Percentiles rank a stretch among this genome's conserved stretches.
These are phyloP conservation scores for Fusarium camptoceras DNA, from an alignment of 2,329 filamentous ascomycete genomes.

Conservation along the genomic window DNA sequence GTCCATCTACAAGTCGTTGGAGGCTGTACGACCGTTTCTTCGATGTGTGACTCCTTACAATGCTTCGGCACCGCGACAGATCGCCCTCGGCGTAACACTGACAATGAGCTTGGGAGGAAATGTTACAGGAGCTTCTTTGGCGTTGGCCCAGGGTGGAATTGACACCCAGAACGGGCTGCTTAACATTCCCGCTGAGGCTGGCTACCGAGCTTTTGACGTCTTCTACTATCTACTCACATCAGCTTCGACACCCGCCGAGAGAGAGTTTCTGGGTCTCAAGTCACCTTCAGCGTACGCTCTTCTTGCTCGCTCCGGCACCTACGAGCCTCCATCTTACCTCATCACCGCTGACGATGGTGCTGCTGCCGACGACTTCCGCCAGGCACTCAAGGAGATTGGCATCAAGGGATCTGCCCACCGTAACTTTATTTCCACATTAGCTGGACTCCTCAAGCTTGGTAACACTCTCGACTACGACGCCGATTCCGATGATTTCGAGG, in stretches of 20 bases:
- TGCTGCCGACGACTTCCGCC: slow-evolving; percentile 90
- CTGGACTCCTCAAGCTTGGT: slow-evolving; percentile 89
- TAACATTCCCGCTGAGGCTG: slow-evolving; percentile 80
- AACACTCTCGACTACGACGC: slow-evolving; percentile 88
- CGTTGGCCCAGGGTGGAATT: slow-evolving; percentile 87
- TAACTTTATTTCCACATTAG: slow-evolving; percentile 85
- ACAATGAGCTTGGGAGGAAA: slow-evolving; percentile 85
- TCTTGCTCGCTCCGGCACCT: slow-evolving; percentile 85
- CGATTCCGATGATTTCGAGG: slow-evolving; percentile 85
- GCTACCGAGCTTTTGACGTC: slow-evolving; percentile 94
- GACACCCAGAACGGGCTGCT: slow-evolving; percentile 85
- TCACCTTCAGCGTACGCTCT: slow-evolving; percentile 81
- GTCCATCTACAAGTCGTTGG: slow-evolving; percentile 80
- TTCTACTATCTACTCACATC: slow-evolving; percentile 97
- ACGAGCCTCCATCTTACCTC: slow-evolving; percentile 85
- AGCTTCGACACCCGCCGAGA: slow-evolving; percentile 88
- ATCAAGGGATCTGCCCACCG: slow-evolving; percentile 89
- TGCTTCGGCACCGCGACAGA: slow-evolving; percentile 83
- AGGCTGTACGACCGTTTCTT: slow-evolving; percentile 86
- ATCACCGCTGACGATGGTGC: slow-evolving; percentile 93
- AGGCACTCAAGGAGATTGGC: slow-evolving; percentile 88
- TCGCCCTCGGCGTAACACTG: slow-evolving; percentile 82
- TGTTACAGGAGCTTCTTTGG: slow-evolving; percentile 78
- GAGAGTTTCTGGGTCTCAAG: slow-evolving; percentile 87
- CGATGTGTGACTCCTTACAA: slow-evolving; percentile 90